These are phyloP conservation scores for Cyclocybe aegerita DNA, from an alignment of 768 basidiomycete genomes.

Conservation along the genomic window DNA sequence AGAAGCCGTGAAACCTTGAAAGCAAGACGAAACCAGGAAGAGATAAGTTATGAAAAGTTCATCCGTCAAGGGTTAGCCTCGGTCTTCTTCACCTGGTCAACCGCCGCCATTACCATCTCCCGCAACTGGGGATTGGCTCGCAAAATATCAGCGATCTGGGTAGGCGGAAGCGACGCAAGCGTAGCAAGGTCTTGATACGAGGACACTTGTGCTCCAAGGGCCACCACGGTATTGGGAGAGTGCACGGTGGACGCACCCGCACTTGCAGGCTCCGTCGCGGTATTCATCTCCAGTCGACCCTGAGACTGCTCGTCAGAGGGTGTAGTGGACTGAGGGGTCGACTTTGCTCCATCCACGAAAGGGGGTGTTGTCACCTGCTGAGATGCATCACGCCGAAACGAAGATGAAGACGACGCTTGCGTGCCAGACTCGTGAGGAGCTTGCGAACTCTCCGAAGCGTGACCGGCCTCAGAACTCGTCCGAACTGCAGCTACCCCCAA, in stretches of 20 bases:
- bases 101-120: constrained; percentile 34
- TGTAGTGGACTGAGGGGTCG: too few relatives aligned
- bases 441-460: too few relatives aligned
- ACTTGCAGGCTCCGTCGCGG: background rate
- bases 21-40: background rate
- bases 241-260: background rate
- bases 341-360: too few relatives aligned
- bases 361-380: too few relatives aligned
- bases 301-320: too few relatives aligned
- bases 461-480: background rate
- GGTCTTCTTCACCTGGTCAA: constrained; percentile 20
- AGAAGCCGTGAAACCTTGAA: background rate
- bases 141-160: constrained; percentile 37
- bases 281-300: too few relatives aligned
- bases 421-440: too few relatives aligned
- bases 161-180: constrained; percentile 31
- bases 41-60: too few relatives aligned
- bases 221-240: background rate
- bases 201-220: constrained; percentile 7
- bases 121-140: constrained; percentile 37
- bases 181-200: constrained; percentile 25
- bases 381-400: too few relatives aligned
- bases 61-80: background rate
- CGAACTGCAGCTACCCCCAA: background rate
- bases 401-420: too few relatives aligned